Evolutionary conservation across 2,329 filamentous ascomycete species (phyloP).

Genomic region (Diaporthe citri): DNA sequence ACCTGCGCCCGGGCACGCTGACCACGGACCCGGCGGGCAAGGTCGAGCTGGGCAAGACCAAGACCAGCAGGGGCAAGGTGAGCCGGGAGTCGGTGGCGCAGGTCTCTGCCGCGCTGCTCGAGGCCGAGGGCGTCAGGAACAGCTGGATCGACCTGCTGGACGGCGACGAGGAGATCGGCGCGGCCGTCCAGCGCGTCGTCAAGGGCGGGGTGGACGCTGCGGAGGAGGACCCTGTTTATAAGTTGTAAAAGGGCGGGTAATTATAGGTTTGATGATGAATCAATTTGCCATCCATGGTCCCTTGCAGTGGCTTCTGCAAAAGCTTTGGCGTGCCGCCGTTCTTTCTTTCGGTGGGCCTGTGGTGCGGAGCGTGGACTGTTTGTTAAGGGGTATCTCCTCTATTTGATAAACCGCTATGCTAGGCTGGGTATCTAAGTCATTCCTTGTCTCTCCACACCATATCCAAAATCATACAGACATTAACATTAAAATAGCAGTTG

Average conservation of each 20-base stretch:
- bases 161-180: slow-evolving; percentile 62
- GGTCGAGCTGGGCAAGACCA: slow-evolving; percentile 61
- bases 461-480: background rate
- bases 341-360: background rate
- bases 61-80: slow-evolving; percentile 54
- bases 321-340: background rate
- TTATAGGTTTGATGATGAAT: background rate
- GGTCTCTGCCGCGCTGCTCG: slow-evolving; percentile 68
- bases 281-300: background rate
- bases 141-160: slow-evolving; percentile 69
- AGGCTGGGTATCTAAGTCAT: background rate
- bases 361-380: background rate
- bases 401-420: slow-evolving; percentile 19
- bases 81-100: slow-evolving; percentile 72
- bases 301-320: background rate
- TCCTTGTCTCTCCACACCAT: background rate
- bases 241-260: background rate
- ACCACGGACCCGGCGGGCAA: slow-evolving; percentile 61
- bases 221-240: slow-evolving; percentile 62
- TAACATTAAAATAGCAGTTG: background rate
- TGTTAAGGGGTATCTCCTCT: slow-evolving; percentile 32
- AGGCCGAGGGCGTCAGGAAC: slow-evolving; percentile 59
- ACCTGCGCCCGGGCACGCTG: slow-evolving; percentile 65
- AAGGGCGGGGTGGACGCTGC: slow-evolving; percentile 63
- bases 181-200: slow-evolving; percentile 63